Evolutionary conservation across 495 filamentous ascomycete species (phyloP).

Genomic region (Xeromyces bisporus): DNA sequence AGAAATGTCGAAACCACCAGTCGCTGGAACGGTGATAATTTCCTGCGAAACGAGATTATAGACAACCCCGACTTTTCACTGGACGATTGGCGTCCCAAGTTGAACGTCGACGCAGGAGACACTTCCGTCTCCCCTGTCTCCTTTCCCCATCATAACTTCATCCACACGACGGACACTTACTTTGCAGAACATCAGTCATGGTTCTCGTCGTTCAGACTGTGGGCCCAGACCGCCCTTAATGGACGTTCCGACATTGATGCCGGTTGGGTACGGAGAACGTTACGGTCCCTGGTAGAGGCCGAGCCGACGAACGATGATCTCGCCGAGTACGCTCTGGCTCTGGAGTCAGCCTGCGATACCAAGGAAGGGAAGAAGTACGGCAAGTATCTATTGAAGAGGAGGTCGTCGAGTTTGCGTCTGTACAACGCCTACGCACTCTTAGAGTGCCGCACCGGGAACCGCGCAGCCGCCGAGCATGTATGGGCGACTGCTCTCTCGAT

Average conservation of each 20-base stretch:
- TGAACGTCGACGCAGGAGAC: constrained; percentile 2
- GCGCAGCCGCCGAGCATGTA: constrained; percentile 41
- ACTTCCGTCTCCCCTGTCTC: constrained; percentile 7
- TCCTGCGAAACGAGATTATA: constrained; percentile 28
- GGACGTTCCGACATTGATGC: constrained; percentile 12
- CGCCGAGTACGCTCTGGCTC: constrained; percentile 54
- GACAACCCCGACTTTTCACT: constrained; percentile 10
- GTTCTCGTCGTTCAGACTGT: constrained; percentile 26
- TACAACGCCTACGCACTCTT: constrained; percentile 69
- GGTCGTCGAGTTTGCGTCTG: constrained; percentile 44
- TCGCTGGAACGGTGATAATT: constrained; percentile 26
- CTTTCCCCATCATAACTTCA: constrained; percentile 18
- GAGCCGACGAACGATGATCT: constrained; percentile 31
- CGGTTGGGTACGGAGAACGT: constrained; percentile 32
- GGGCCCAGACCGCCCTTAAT: constrained; percentile 8
- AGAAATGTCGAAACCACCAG: constrained; percentile 10
- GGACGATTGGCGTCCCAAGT: constrained; percentile 11
- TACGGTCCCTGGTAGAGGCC: constrained; percentile 38
- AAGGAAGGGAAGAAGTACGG: constrained; percentile 47
- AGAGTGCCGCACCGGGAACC: constrained; percentile 41
- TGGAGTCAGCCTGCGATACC: constrained; percentile 43
- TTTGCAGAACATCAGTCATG: constrained; percentile 21
- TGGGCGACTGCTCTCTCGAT: constrained; percentile 47
- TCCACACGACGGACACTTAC: constrained; percentile 21
- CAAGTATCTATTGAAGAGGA: constrained; percentile 52